Evolutionary conservation across 2,329 filamentous ascomycete species (phyloP).

Genomic region (Cladosporium sp.): DNA sequence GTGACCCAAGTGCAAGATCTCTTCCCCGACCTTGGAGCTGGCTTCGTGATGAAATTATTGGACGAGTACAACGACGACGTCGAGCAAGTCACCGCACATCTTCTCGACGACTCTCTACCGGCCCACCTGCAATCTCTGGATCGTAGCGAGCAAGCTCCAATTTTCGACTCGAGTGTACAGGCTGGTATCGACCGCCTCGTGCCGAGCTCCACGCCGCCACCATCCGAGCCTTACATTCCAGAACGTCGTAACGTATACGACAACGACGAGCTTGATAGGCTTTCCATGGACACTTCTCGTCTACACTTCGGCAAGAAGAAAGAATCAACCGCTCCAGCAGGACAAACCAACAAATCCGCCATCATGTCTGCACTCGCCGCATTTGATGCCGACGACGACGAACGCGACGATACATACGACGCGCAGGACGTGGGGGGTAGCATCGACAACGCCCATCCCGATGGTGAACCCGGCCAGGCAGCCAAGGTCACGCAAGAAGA

Average conservation of each 20-base stretch:
- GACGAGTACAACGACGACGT: slow-evolving; percentile 77
- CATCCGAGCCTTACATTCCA: slow-evolving; percentile 45
- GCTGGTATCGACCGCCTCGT: slow-evolving; percentile 47
- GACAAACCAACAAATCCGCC: slow-evolving; percentile 75
- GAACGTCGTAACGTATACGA: slow-evolving; percentile 75
- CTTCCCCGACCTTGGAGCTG: slow-evolving; percentile 83
- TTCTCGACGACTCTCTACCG: slow-evolving; percentile 77
- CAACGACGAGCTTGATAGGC: slow-evolving; percentile 74
- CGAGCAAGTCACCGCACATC: slow-evolving; percentile 77
- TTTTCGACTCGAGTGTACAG: slow-evolving; percentile 30
- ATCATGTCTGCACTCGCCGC: slow-evolving; percentile 84
- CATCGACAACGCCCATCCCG: slow-evolving; percentile 64
- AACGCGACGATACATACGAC: slow-evolving; percentile 96
- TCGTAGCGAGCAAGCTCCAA: slow-evolving; percentile 63
- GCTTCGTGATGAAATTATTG: slow-evolving; percentile 76
- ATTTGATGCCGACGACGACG: slow-evolving; percentile 93
- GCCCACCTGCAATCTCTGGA: slow-evolving; percentile 66
- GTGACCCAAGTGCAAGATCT: slow-evolving; percentile 91
- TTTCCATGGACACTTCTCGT: slow-evolving; percentile 66
- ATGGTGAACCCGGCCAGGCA: slow-evolving; percentile 55
- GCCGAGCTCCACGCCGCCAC: slow-evolving; percentile 60
- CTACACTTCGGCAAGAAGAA: slow-evolving; percentile 78
- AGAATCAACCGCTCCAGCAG: slow-evolving; percentile 35
- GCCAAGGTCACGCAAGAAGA: slow-evolving; percentile 34
- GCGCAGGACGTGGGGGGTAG: slow-evolving; percentile 87